Evolutionary conservation across 495 filamentous ascomycete genomes (phyloP).

Genomic region (Neurospora sp.): DNA sequence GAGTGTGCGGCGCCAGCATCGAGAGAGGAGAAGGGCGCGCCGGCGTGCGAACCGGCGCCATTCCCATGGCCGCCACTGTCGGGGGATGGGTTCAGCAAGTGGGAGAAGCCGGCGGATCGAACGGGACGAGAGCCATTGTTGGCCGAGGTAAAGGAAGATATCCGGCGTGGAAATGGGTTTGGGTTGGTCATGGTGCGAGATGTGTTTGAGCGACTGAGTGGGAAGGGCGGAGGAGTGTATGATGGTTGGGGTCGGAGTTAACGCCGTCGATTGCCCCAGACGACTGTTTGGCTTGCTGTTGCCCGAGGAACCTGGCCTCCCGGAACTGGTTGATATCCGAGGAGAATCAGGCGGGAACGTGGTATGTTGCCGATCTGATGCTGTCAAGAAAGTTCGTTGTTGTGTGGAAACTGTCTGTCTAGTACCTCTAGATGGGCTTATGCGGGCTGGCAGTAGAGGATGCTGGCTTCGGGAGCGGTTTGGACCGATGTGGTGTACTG

Average conservation of each 20-base stretch:
- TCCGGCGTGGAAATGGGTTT: conserved; percentile 22
- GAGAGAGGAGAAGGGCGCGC: conserved; percentile 4
- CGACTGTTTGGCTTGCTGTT: background rate
- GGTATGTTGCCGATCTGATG: background rate
- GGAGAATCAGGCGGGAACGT: background rate
- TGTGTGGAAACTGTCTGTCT: background rate
- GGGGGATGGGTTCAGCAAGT: conserved; percentile 47
- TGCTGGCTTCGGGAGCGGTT: background rate
- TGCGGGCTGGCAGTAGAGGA: background rate
- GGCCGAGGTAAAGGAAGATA: conserved; percentile 57
- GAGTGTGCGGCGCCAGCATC: conserved; percentile 14
- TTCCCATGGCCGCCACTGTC: conserved; percentile 25
- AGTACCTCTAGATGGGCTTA: background rate
- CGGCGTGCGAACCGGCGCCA: conserved; percentile 29
- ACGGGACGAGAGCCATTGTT: conserved; percentile 31
- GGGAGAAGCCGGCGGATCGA: conserved; percentile 47
- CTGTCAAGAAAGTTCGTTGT: background rate
- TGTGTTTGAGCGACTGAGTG: background rate
- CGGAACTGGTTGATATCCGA: background rate
- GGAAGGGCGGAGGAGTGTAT: background rate
- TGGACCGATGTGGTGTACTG: background rate
- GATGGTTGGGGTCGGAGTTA: background rate
- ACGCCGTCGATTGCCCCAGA: background rate
- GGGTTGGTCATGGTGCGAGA: background rate
- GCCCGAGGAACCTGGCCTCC: background rate